A percentile compares a stretch with the other conserved stretches of the same genome.
Evolutionary conservation across 2,329 filamentous ascomycete genomes (phyloP).

Genomic region (Metarhizium robertsii): DNA sequence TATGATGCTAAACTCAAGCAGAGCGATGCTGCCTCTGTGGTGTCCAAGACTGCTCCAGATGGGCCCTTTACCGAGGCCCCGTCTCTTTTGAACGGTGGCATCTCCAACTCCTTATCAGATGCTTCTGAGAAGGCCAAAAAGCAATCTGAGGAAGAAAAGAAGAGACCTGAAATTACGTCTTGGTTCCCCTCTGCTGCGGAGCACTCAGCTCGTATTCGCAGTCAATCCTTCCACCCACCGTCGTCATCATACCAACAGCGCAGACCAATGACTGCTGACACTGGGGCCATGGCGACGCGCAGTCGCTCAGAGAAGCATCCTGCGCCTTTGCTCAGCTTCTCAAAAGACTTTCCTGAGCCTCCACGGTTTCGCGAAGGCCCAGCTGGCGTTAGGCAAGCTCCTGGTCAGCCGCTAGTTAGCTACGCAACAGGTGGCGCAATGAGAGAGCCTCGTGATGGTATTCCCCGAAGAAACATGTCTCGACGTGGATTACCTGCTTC

Average conservation of each 20-base stretch:
- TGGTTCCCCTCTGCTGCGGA: slow-evolving; percentile 30
- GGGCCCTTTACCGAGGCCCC: slow-evolving; percentile 46
- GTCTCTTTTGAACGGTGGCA: slow-evolving; percentile 41
- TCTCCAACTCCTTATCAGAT: slow-evolving; percentile 13
- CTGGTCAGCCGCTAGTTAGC: slow-evolving; percentile 34
- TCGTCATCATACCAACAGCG: slow-evolving; percentile 3
- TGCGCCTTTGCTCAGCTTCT: slow-evolving; percentile 58
- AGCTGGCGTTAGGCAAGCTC: slow-evolving; percentile 33
- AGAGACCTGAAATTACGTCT: slow-evolving; percentile 15
- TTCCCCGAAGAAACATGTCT: slow-evolving; percentile 4
- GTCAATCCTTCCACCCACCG: slow-evolving; percentile 13
- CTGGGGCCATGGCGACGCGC: background rate
- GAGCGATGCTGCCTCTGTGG: slow-evolving; percentile 21
- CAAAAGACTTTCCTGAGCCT: slow-evolving; percentile 50
- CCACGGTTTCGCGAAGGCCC: slow-evolving; percentile 44
- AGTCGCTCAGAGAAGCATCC: slow-evolving; percentile 27
- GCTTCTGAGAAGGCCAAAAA: background rate
- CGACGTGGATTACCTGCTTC: slow-evolving; percentile 7
- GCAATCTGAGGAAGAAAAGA: slow-evolving; percentile 13
- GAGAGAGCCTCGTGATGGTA: slow-evolving; percentile 3
- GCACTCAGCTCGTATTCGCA: slow-evolving; percentile 25
- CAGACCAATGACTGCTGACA: slow-evolving; percentile 18
- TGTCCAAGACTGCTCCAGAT: slow-evolving; percentile 21
- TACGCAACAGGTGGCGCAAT: slow-evolving; percentile 26
- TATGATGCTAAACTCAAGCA: slow-evolving; percentile 37